Conservation (phyloP, 768 basidiomycete species). For the Tricholoma terreum region DNA sequence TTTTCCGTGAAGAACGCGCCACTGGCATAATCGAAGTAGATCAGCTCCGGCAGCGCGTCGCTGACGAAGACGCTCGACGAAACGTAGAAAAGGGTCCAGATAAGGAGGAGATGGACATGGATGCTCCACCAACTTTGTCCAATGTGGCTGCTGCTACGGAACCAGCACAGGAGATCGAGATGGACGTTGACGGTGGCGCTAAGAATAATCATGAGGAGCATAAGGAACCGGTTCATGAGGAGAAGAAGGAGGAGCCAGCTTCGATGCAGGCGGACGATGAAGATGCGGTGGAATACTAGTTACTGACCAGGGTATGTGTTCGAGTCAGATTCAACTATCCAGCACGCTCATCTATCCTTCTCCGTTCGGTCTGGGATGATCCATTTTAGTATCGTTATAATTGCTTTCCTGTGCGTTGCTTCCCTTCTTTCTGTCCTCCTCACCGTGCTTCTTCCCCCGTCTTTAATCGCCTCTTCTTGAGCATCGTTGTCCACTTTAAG, state of each 20-base stretch:
- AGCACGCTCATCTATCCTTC: background rate
- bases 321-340: background rate
- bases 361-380: background rate
- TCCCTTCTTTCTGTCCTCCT: constrained; percentile 18
- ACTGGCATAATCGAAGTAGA: constrained; percentile 60
- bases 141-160: constrained; percentile 8
- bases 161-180: constrained; percentile 20
- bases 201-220: constrained; percentile 26
- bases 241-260: constrained; percentile 52
- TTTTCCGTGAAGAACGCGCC: constrained; percentile 59
- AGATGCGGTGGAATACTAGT: constrained; percentile 78
- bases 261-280: constrained; percentile 69
- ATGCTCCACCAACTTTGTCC: constrained; percentile 7
- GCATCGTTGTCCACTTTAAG: background rate
- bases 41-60: constrained; percentile 58
- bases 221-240: constrained; percentile 37
- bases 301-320: constrained; percentile 16
- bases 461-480: background rate
- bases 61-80: constrained; percentile 58
- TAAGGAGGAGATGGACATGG: constrained; percentile 39
- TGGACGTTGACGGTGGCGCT: constrained; percentile 39
- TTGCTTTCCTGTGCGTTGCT: constrained; percentile 29
- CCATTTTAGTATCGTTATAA: constrained; percentile 11
- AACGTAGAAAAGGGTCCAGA: constrained; percentile 33
- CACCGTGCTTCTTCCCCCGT: constrained; percentile 13